Percentiles rank a stretch among this genome's conserved stretches.
phyloP scores from a whole-genome alignment of 192 early-diverging fungal genomes.

The Ambispora gerdemannii region DNA sequence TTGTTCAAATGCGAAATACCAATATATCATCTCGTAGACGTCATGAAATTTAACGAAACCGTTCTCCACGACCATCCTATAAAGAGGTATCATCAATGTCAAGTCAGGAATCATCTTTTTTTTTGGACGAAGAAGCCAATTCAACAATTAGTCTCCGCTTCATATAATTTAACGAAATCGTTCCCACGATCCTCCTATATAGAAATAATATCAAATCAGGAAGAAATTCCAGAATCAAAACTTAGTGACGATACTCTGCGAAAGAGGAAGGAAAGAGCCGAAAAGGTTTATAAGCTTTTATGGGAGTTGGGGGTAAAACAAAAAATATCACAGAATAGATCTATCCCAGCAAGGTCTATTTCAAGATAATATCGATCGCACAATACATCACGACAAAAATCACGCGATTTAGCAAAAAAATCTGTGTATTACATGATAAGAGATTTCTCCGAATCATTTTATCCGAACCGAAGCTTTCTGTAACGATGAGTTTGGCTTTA shows the following conservation, averaged over 20 bases:
- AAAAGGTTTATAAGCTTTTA: conserved; percentile 11
- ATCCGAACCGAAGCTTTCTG: too few relatives aligned
- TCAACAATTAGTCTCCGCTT: too few relatives aligned
- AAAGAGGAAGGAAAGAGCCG: neutral
- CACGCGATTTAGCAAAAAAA: too few relatives aligned
- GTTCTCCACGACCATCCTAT: too few relatives aligned
- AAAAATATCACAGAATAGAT: neutral
- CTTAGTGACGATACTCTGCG: neutral
- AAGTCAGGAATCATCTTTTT: too few relatives aligned
- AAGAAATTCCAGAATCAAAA: conserved; percentile 10
- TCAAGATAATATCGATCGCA: neutral
- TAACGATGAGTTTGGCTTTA: too few relatives aligned
- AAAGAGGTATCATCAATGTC: too few relatives aligned
- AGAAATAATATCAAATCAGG: neutral
- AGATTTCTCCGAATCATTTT: too few relatives aligned
- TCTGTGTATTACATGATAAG: too few relatives aligned
- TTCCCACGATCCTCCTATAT: neutral
- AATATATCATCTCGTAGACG: conserved; percentile 16
- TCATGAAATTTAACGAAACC: too few relatives aligned
- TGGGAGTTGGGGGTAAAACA: neutral
- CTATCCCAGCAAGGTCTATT: conserved; percentile 9
- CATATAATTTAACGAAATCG: neutral
- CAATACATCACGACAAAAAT: too few relatives aligned
- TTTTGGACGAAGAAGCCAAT: too few relatives aligned
- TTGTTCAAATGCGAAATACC: neutral